Base-by-base conservation (phyloP, 768 basidiomycete genomes). In the Udeniomyces megalosporus region DNA sequence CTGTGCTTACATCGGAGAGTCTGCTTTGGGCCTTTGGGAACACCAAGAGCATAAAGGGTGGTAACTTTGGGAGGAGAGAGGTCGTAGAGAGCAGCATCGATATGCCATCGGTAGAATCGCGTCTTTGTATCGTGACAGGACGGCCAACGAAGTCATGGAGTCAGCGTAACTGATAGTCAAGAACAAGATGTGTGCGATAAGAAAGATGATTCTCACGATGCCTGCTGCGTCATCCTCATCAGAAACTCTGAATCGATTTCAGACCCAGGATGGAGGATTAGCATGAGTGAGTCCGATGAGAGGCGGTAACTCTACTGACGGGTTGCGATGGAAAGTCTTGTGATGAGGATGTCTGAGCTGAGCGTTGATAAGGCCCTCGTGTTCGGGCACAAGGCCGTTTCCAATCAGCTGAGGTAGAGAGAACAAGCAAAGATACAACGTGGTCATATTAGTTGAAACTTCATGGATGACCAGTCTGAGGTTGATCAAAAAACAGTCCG, bases 271-370 rank as follows among this genome's bases (percentile, higher is more conserved):
- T n/a, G n/a, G n/a, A n/a, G n/a, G n/a, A n/a, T n/a, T n/a, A n/a
- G n/a, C n/a, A n/a, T n/a, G n/a, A n/a, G n/a, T n/a, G n/a, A n/a
- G n/a, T n/a, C n/a, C n/a, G n/a, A n/a, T n/a, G n/a, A n/a, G n/a
- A n/a, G n/a, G n/a, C n/a, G n/a, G n/a, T n/a, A n/a, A n/a, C n/a
- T n/a, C n/a, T n/a, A n/a, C n/a, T n/a, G n/a, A n/a, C n/a, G n/a
- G n/a, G n/a, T n/a, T n/a, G n/a, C n/a, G n/a, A 77, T 93, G 90
- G 75, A 92, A 93, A 3, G 83, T 85, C 51, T 79, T 82, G 74
- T 92, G 88, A 54, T 80, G 82, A 2, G 88, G 88, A 71, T 93
- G 89, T 74, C 85, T 88, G 70, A 93, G 80, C 71, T 78, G 81
- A 20, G 84, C 84, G 69, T 75, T 79, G 0, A 82, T 81, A 24